Conservation (phyloP, 1,284 basidiomycete species). For the Ceratobasidium papillatum region DNA sequence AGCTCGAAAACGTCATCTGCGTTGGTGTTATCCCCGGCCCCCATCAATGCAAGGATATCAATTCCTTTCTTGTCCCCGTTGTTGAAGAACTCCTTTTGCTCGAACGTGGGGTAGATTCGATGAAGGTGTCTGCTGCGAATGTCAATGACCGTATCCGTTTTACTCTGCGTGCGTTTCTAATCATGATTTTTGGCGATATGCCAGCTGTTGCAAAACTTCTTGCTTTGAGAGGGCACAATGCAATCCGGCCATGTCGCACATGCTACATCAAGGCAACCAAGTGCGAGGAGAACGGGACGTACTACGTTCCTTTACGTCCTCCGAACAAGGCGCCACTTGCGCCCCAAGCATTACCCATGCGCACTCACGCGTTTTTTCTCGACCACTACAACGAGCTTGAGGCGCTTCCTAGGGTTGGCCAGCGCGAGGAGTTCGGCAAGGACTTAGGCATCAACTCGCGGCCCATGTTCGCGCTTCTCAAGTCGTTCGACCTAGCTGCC, state of each 20-base stretch:
- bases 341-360: slow-evolving; percentile 18
- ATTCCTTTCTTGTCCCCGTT: slow-evolving; percentile 43
- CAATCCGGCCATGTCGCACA: slow-evolving; percentile 34
- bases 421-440: neutral
- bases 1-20: slow-evolving; percentile 31
- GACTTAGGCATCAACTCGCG: slow-evolving; percentile 25
- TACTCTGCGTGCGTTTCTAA: slow-evolving; percentile 39
- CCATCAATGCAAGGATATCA: slow-evolving; percentile 39
- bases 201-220: slow-evolving; percentile 41
- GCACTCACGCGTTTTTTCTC: slow-evolving; percentile 28
- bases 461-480: slow-evolving; percentile 6
- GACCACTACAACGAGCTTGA: neutral
- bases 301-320: slow-evolving; percentile 40
- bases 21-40: slow-evolving; percentile 44
- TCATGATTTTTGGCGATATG: slow-evolving; percentile 43
- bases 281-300: neutral
- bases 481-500: slow-evolving; percentile 21
- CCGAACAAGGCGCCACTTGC: neutral
- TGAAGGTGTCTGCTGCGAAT: neutral
- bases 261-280: slow-evolving; percentile 46
- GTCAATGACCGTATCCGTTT: slow-evolving; percentile 1
- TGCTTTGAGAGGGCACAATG: slow-evolving; percentile 43
- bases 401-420: neutral
- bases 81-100: slow-evolving; percentile 37
- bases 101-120: slow-evolving; percentile 25